A percentile compares a stretch with the other conserved stretches of the same genome.
These are phyloP conservation scores for Saccharomyces hybrid DNA, from an alignment of 1,139 yeast species.

Conservation along the genomic window DNA sequence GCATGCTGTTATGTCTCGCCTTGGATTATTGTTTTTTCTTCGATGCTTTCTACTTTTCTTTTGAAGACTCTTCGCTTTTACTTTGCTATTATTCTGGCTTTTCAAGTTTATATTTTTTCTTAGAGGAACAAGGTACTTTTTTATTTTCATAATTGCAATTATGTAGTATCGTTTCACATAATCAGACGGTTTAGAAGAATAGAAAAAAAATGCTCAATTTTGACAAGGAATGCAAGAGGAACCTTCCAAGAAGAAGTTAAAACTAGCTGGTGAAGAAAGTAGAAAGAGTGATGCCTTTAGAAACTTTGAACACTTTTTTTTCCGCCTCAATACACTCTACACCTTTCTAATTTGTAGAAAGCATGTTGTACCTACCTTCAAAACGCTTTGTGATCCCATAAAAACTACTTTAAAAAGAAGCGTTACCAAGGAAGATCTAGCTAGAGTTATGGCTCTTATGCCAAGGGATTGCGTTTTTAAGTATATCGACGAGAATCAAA, in stretches of 20 bases:
- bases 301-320: constrained; percentile 39
- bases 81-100: background rate
- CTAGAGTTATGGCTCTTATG: constrained; percentile 50
- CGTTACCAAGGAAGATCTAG: constrained; percentile 45
- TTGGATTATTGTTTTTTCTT: background rate
- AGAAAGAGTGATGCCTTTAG: constrained; percentile 16
- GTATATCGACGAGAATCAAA: constrained; percentile 67
- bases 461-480: constrained; percentile 65
- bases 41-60: background rate
- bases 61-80: background rate
- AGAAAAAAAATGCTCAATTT: background rate
- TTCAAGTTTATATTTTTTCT: background rate
- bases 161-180: background rate
- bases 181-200: background rate
- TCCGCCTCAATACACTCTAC: constrained; percentile 45
- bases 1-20: background rate
- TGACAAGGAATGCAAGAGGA: background rate
- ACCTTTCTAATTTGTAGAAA: constrained; percentile 50
- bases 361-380: constrained; percentile 49
- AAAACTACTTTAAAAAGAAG: constrained; percentile 38
- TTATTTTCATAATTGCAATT: background rate
- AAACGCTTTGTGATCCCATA: constrained; percentile 42
- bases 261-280: background rate
- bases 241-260: background rate
- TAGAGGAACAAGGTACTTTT: background rate